Conservation (phyloP, 2,329 filamentous ascomycete species). For the Falciphora oryzae region DNA sequence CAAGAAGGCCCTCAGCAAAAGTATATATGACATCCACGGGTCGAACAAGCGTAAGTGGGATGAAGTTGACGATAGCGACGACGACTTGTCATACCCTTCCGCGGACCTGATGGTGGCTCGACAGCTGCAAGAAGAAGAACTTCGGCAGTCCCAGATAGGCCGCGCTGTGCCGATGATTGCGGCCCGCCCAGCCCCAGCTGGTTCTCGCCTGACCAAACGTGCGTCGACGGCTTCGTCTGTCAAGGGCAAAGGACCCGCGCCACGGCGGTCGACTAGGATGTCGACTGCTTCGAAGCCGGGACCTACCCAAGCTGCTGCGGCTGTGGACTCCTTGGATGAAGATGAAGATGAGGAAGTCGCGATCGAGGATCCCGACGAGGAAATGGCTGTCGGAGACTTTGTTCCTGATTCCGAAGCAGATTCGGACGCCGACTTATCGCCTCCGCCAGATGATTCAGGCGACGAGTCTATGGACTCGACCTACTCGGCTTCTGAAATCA, state of each 20-base stretch:
- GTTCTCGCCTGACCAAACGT: not conserved
- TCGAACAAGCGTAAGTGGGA: conserved; percentile 36
- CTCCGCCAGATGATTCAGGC: not conserved
- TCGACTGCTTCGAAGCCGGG: conserved; percentile 1
- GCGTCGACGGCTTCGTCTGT: conserved; percentile 10
- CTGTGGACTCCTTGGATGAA: not conserved
- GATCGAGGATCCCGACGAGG: not conserved
- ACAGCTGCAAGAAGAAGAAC: conserved; percentile 47
- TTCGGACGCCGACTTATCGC: not conserved
- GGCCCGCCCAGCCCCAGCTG: not conserved
- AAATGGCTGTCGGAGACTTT: not conserved
- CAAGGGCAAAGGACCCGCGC: conserved; percentile 1
- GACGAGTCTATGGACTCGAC: not conserved
- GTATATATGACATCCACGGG: conserved; percentile 41
- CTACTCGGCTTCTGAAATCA: not conserved
- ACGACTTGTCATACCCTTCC: conserved; percentile 31
- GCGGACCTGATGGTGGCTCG: conserved; percentile 49
- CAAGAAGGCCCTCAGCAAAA: conserved; percentile 40
- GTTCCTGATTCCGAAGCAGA: conserved; percentile 7
- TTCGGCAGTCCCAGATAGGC: conserved; percentile 14
- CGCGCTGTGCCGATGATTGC: conserved; percentile 4
- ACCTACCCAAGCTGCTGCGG: not conserved
- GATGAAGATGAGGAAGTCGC: not conserved
- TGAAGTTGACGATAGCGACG: conserved; percentile 35
- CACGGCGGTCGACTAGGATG: conserved; percentile 7